A percentile compares a stretch with the other conserved stretches of the same genome.
phyloP scores from a whole-genome alignment of 2,329 filamentous ascomycete genomes.

The Pyrenophora teres region DNA sequence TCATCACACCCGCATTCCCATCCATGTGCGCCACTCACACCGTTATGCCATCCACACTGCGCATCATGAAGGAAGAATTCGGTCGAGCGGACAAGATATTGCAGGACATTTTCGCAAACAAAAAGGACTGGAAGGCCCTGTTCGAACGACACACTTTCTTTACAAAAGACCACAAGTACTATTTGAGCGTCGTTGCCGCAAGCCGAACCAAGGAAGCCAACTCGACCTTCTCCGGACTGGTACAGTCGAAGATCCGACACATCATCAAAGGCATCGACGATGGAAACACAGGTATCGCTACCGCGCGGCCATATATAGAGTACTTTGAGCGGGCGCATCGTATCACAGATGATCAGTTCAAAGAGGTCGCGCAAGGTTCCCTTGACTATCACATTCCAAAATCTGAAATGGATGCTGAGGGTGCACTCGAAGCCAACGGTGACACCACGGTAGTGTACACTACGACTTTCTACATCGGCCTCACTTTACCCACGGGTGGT shows the following conservation, averaged over 20 bases:
- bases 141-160: constrained; percentile 94
- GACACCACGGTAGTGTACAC: constrained; percentile 70
- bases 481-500: constrained; percentile 75
- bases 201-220: constrained; percentile 84
- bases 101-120: constrained; percentile 76
- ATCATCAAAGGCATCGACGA: constrained; percentile 83
- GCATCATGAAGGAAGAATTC: constrained; percentile 82
- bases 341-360: constrained; percentile 66
- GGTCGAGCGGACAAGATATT: constrained; percentile 77
- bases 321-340: constrained; percentile 83
- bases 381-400: constrained; percentile 63
- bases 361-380: constrained; percentile 65
- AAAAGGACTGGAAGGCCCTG: constrained; percentile 81
- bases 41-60: constrained; percentile 82
- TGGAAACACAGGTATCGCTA: constrained; percentile 72
- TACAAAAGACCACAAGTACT: constrained; percentile 91
- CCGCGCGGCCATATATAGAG: constrained; percentile 92
- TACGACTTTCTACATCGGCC: constrained; percentile 90
- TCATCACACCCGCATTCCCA: constrained; percentile 96
- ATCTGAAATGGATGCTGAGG: constrained; percentile 53
- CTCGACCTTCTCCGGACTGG: constrained; percentile 84
- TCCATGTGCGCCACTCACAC: constrained; percentile 99
- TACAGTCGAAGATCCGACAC: constrained; percentile 90
- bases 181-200: constrained; percentile 83
- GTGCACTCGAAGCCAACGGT: constrained; percentile 43